phyloP scores from a whole-genome alignment of 352 stramenopile species.

The Phytophthora sojae region DNA sequence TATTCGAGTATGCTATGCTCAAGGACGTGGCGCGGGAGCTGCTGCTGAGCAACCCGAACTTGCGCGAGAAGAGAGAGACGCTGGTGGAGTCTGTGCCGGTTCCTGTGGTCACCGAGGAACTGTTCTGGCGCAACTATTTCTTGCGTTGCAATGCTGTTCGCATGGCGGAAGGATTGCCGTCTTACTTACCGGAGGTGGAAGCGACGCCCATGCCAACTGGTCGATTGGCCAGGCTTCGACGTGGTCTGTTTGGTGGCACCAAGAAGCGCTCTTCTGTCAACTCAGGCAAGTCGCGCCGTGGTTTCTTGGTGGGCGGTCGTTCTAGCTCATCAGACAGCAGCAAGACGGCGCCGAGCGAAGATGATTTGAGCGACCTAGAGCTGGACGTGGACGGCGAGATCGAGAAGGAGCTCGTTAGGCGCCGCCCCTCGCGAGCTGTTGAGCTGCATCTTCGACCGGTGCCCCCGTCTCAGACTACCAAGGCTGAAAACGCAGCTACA shows the following conservation, averaged over 20 bases:
- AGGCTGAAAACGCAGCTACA: conserved; percentile 4
- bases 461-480: conserved; percentile 18
- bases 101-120: conserved; percentile 55
- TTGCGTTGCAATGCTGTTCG: conserved; percentile 69
- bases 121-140: conserved; percentile 82
- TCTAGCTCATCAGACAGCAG: conserved; percentile 41
- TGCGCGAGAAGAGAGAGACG: conserved; percentile 65
- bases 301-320: conserved; percentile 35
- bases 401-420: conserved; percentile 66
- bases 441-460: conserved; percentile 30
- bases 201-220: conserved; percentile 19
- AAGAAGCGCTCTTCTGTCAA: conserved; percentile 49
- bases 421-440: conserved; percentile 56
- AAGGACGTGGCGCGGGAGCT: conserved; percentile 56
- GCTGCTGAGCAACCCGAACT: conserved; percentile 61
- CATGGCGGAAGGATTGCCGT: conserved; percentile 39
- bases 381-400: conserved; percentile 80
- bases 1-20: conserved; percentile 65
- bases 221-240: conserved; percentile 60
- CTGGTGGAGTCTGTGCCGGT: conserved; percentile 47
- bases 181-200: conserved; percentile 62
- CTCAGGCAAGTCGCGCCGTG: conserved; percentile 44
- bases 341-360: conserved; percentile 36
- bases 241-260: conserved; percentile 52
- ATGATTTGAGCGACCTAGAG: conserved; percentile 63